A percentile compares a stretch with the other conserved stretches of the same genome.
Conservation (phyloP, 306 rosid genomes). For the Psophocarpus tetragonolobus region DNA sequence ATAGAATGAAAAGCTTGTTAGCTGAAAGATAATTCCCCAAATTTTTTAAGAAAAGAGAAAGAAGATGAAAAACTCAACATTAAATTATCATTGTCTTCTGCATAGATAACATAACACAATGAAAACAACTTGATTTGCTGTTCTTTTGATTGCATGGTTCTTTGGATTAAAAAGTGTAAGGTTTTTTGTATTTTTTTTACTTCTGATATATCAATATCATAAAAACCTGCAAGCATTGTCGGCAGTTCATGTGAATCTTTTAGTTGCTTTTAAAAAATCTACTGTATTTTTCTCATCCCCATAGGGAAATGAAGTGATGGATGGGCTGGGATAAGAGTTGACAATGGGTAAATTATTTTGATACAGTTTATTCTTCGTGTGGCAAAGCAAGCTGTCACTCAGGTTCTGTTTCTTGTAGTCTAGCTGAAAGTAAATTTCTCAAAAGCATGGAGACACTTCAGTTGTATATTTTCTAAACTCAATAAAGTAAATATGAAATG, state of each 20-base stretch:
- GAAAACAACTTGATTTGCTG: not conserved
- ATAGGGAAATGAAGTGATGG: not conserved
- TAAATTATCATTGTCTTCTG: not conserved
- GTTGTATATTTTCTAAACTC: not conserved
- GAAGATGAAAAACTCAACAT: not conserved
- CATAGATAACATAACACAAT: not conserved
- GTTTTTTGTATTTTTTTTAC: not conserved
- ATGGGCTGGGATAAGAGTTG: not conserved
- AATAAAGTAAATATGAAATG: constrained; percentile 1
- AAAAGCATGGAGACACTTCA: constrained; percentile 9
- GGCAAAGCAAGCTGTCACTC: constrained; percentile 1
- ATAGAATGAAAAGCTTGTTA: not conserved
- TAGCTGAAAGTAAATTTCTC: constrained; percentile 11
- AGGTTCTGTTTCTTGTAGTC: constrained; percentile 4
- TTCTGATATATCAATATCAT: not conserved
- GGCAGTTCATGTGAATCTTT: not conserved
- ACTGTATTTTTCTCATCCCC: not conserved
- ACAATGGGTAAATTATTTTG: not conserved
- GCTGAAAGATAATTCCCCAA: not conserved
- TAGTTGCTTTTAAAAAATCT: not conserved
- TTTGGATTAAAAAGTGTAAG: not conserved
- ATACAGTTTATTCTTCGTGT: not conserved
- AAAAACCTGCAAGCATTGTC: not conserved
- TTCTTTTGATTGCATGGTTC: not conserved
- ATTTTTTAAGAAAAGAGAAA: not conserved